phyloP scores from a whole-genome alignment of 805 yeast species.

The Ogataea glucozyma region DNA sequence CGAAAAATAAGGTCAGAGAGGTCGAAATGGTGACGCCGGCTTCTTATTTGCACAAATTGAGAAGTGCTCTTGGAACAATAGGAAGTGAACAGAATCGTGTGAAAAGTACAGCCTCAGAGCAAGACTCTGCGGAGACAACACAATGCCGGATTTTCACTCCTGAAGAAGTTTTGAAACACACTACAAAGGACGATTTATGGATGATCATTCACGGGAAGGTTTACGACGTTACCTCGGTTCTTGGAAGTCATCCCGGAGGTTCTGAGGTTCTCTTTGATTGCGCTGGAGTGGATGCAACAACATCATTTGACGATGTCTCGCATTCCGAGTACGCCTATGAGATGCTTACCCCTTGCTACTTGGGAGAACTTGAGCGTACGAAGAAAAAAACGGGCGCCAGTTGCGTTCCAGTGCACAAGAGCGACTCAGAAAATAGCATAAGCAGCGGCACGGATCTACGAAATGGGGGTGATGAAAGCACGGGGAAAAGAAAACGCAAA shows the following conservation, averaged over 20 bases:
- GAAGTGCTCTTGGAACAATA: background rate
- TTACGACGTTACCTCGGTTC: constrained; percentile 58
- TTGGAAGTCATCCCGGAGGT: constrained; percentile 79
- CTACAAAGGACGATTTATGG: constrained; percentile 60
- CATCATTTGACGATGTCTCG: constrained; percentile 61
- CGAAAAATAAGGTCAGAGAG: background rate
- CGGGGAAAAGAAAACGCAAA: constrained; percentile 8
- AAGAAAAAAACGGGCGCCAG: constrained; percentile 23
- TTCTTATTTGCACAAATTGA: background rate
- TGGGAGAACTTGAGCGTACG: constrained; percentile 65
- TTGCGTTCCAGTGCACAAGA: background rate
- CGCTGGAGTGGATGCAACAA: constrained; percentile 80
- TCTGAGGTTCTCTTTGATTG: constrained; percentile 75
- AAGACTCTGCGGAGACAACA: background rate
- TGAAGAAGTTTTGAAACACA: constrained; percentile 50
- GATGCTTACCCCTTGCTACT: constrained; percentile 75
- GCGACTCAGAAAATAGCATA: constrained; percentile 1
- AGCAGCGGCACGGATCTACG: constrained; percentile 1
- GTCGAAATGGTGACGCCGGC: background rate
- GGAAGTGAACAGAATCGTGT: background rate
- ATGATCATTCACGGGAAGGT: constrained; percentile 70
- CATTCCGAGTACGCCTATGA: constrained; percentile 88
- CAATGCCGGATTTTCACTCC: constrained; percentile 11
- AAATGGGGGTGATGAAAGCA: too few relatives aligned
- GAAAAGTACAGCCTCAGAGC: background rate